phyloP scores from a whole-genome alignment of 495 filamentous ascomycete genomes.

The Bacidia rubella region DNA sequence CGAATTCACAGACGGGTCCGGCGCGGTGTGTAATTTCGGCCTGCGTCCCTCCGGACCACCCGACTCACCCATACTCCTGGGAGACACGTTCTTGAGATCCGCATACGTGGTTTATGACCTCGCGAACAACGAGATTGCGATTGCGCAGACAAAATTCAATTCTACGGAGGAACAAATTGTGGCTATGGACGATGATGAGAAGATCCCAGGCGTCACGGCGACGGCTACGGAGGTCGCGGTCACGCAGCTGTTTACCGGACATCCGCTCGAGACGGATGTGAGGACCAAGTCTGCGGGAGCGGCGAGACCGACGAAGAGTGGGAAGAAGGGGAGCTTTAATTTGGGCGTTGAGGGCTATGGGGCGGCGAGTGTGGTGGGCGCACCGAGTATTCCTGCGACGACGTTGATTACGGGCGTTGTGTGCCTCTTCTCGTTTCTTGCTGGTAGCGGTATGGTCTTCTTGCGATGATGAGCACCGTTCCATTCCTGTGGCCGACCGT shows the following conservation, averaged over 20 bases:
- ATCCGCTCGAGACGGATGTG: slow-evolving; percentile 11
- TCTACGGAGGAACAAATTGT: slow-evolving; percentile 44
- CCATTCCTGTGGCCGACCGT: no score
- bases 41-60: slow-evolving; percentile 46
- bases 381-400: slow-evolving; percentile 4
- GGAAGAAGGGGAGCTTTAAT: slow-evolving; percentile 10
- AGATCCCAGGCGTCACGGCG: slow-evolving; percentile 50
- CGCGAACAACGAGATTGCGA: slow-evolving; percentile 62
- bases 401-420: slow-evolving; percentile 7
- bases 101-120: slow-evolving; percentile 86
- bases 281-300: slow-evolving; percentile 16
- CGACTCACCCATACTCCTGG: slow-evolving; percentile 46
- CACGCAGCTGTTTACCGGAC: slow-evolving; percentile 16
- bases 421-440: slow-evolving; percentile 1
- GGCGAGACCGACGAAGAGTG: neutral
- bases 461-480: neutral
- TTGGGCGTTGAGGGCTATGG: slow-evolving; percentile 2
- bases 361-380: neutral
- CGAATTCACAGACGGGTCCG: slow-evolving; percentile 42
- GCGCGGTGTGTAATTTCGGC: slow-evolving; percentile 50
- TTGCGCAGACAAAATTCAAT: slow-evolving; percentile 70
- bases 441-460: neutral
- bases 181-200: slow-evolving; percentile 48
- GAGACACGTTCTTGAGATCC: slow-evolving; percentile 79
- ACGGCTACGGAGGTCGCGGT: slow-evolving; percentile 46